Evolutionary conservation across 495 filamentous ascomycete genomes (phyloP).

Genomic region (Hyaloscypha finlandica): DNA sequence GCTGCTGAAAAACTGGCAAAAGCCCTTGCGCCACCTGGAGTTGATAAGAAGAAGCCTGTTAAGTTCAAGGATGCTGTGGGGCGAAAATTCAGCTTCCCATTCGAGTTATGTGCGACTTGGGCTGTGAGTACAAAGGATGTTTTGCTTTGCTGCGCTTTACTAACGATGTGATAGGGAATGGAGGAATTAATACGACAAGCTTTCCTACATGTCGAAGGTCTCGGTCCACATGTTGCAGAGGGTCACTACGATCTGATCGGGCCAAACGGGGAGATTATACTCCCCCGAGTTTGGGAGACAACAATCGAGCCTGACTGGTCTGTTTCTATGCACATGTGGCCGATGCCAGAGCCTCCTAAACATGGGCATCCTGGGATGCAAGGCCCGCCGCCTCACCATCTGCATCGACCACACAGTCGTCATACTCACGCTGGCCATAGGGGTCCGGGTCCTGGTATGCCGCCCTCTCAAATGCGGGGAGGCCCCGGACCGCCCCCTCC

Average conservation of each 20-base stretch:
- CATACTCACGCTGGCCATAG: slow-evolving; percentile 3
- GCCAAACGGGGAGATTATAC: slow-evolving; percentile 47
- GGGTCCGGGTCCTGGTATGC: slow-evolving; percentile 18
- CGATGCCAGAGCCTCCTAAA: slow-evolving; percentile 55
- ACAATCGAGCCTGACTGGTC: slow-evolving; percentile 62
- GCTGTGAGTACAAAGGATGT: slow-evolving; percentile 43
- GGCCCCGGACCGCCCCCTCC: slow-evolving; percentile 9
- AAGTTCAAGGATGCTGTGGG: slow-evolving; percentile 69
- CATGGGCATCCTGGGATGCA: background rate
- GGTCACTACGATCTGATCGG: slow-evolving; percentile 52
- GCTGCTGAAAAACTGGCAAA: slow-evolving; percentile 35
- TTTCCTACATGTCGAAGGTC: slow-evolving; percentile 48
- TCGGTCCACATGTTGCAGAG: slow-evolving; percentile 48
- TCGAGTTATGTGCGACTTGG: slow-evolving; percentile 66
- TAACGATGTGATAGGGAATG: slow-evolving; percentile 47
- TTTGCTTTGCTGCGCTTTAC: slow-evolving; percentile 8
- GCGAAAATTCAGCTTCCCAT: slow-evolving; percentile 65
- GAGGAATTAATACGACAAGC: slow-evolving; percentile 51
- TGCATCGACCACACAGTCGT: slow-evolving; percentile 14
- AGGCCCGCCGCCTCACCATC: slow-evolving; percentile 13
- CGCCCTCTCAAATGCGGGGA: slow-evolving; percentile 13
- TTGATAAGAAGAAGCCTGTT: slow-evolving; percentile 61
- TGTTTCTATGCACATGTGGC: slow-evolving; percentile 92
- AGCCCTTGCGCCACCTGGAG: slow-evolving; percentile 34
- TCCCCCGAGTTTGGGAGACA: slow-evolving; percentile 54